These are phyloP conservation scores for Linanthus parryae DNA, from an alignment of 148 eudicot species.

Conservation along the genomic window DNA sequence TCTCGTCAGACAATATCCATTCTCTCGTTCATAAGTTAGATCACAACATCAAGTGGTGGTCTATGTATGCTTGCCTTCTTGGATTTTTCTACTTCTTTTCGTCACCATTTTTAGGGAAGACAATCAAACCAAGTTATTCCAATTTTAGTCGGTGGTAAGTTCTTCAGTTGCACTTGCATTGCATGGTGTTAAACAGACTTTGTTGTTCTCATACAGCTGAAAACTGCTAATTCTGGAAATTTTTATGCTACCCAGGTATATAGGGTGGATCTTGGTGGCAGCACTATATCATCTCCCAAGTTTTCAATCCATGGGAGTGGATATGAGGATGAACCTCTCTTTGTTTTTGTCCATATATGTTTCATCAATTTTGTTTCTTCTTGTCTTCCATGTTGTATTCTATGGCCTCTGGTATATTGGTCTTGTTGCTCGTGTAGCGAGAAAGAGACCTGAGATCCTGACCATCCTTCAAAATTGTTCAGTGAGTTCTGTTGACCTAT, in stretches of 20 bases:
- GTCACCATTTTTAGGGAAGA: conserved; percentile 94
- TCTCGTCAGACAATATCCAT: conserved; percentile 91
- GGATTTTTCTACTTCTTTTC: conserved; percentile 99
- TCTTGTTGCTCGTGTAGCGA: conserved; percentile 95
- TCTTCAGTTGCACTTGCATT: conserved; percentile 1
- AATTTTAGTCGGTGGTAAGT: conserved; percentile 93
- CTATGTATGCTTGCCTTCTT: conserved; percentile 84
- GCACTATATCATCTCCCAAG: conserved; percentile 97
- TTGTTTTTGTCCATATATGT: conserved; percentile 81
- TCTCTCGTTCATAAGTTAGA: conserved; percentile 88
- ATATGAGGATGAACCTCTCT: conserved; percentile 96
- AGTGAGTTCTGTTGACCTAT: conserved; percentile 39
- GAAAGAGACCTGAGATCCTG: conserved; percentile 74
- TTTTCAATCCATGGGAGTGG: conserved; percentile 98
- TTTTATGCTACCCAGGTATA: conserved; percentile 54
- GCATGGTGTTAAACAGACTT: background rate
- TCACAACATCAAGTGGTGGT: conserved; percentile 98
- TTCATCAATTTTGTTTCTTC: conserved; percentile 87
- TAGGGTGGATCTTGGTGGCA: conserved; percentile 92
- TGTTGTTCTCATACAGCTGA: background rate
- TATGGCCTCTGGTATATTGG: conserved; percentile 96
- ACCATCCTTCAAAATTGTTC: conserved; percentile 95
- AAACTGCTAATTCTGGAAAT: conserved; percentile 5
- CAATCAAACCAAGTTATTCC: conserved; percentile 94
- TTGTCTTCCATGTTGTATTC: conserved; percentile 85